These are phyloP conservation scores for Phaeosphaeriaceae sp. DNA, from an alignment of 2,329 filamentous ascomycete genomes.

Conservation along the genomic window DNA sequence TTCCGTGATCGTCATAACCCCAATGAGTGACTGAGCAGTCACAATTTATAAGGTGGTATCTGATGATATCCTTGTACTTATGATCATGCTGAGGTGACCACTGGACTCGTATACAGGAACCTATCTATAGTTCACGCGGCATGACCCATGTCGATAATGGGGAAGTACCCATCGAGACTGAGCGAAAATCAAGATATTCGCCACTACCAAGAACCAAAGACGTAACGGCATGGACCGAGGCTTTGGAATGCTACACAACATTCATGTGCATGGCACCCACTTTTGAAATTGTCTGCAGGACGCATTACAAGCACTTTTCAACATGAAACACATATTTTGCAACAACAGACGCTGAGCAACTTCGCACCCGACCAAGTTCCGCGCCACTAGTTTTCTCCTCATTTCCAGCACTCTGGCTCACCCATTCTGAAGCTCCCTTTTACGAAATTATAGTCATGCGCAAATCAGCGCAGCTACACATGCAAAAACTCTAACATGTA, in stretches of 20 bases:
- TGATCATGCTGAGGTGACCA: background rate
- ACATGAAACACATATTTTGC: background rate
- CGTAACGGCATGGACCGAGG: background rate
- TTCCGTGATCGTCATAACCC: background rate
- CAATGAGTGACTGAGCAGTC: background rate
- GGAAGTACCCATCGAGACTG: background rate
- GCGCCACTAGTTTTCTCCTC: background rate
- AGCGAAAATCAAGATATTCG: background rate
- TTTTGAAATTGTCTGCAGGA: background rate
- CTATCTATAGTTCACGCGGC: background rate
- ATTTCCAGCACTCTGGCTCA: background rate
- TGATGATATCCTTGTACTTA: background rate
- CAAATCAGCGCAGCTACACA: background rate
- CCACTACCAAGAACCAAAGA: background rate
- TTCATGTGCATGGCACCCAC: background rate
- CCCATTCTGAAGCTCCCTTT: background rate
- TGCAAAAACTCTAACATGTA: background rate
- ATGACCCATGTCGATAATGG: background rate
- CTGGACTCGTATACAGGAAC: background rate
- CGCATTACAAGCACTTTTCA: background rate
- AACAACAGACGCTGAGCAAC: background rate
- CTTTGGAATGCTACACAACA: background rate
- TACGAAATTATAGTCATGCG: background rate
- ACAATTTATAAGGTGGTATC: background rate
- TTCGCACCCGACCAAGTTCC: background rate